A percentile compares a stretch with the other conserved stretches of the same genome.
phyloP scores from a whole-genome alignment of 2,329 filamentous ascomycete species.

The Colletotrichum tabaci region DNA sequence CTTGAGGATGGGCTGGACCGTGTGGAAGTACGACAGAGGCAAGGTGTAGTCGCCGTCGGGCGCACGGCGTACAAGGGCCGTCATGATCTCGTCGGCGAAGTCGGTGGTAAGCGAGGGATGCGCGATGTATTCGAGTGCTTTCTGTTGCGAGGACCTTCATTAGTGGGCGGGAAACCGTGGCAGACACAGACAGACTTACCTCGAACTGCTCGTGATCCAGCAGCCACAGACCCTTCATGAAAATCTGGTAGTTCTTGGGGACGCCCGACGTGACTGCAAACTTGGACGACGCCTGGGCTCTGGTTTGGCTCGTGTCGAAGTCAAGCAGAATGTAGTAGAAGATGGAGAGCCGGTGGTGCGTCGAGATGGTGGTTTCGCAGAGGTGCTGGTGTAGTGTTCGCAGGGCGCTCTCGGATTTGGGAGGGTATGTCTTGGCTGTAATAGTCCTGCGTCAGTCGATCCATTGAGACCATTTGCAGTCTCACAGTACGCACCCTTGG shows the following conservation, averaged over 20 bases:
- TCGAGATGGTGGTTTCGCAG: conserved; percentile 73
- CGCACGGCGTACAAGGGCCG: conserved; percentile 75
- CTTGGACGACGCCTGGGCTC: conserved; percentile 64
- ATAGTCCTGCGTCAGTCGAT: conserved; percentile 2
- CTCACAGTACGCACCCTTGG: conserved; percentile 68
- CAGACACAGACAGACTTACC: conserved; percentile 54
- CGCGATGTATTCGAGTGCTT: conserved; percentile 81
- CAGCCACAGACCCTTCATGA: conserved; percentile 87
- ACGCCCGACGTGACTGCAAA: conserved; percentile 77
- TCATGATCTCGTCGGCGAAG: conserved; percentile 87
- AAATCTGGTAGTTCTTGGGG: conserved; percentile 82
- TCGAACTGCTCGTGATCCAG: conserved; percentile 81
- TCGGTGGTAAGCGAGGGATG: conserved; percentile 85
- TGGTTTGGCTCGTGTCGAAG: conserved; percentile 69
- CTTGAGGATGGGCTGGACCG: conserved; percentile 80
- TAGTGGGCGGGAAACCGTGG: not conserved
- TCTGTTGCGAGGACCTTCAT: conserved; percentile 53
- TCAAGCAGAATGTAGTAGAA: conserved; percentile 89
- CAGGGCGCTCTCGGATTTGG: conserved; percentile 77
- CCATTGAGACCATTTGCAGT: not conserved
- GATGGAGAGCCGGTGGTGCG: conserved; percentile 85
- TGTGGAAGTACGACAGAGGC: conserved; percentile 84
- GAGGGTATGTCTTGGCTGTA: conserved; percentile 78
- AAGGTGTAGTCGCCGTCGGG: conserved; percentile 73
- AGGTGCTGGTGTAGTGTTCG: conserved; percentile 80